Base-by-base conservation (phyloP, 441 rosid species). In the Gossypium armourianum region DNA sequence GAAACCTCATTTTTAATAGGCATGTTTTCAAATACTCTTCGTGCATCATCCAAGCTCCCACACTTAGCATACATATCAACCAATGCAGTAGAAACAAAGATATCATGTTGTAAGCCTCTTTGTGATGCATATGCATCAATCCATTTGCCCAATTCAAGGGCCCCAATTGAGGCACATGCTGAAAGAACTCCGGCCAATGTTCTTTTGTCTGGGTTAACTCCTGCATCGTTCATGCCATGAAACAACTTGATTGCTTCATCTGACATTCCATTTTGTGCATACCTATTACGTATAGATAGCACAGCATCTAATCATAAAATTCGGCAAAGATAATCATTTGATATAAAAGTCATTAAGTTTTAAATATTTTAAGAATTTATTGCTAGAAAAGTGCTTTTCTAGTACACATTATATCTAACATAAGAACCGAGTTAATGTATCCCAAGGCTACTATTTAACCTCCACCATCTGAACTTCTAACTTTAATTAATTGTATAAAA, bases 51-150 rank as follows among this genome's bases (percentile, higher is more conserved):
- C 76, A 90, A 69, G 78, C 83, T 78, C 69, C 97, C 97, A 19
- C 92, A 88, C 72, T 90, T 92, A 0, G 96, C 95, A 29, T 90
- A 87, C 95, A 92, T 88, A 75, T 92, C 97, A 56, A 92, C 77
- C 62, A 92, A 81, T 24, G 87, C 96, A 75, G 93, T 88, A 9
- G 85, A 85, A 73, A 92, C 81, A 40, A 83, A 87, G 69, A 88
- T 68, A 77, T 92, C 81, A 2, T 76, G 68, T 12, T 78, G 84
- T 47, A 87, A 73, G 56, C 79, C 86, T 59, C 74, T 71, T 72
- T 79, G 61, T 1, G 76, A 83, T 29, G 87, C 90, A 52, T 82
- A 80, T 1, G 59, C 57, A 74, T 86, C 91, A 2, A 87, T 79
- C 82, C 86, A 76, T 81, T 80, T 79, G 12, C 97, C 97, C 74